Conservation (phyloP, 192 early-diverging fungal species). For the Backusella parvicylindrica region DNA sequence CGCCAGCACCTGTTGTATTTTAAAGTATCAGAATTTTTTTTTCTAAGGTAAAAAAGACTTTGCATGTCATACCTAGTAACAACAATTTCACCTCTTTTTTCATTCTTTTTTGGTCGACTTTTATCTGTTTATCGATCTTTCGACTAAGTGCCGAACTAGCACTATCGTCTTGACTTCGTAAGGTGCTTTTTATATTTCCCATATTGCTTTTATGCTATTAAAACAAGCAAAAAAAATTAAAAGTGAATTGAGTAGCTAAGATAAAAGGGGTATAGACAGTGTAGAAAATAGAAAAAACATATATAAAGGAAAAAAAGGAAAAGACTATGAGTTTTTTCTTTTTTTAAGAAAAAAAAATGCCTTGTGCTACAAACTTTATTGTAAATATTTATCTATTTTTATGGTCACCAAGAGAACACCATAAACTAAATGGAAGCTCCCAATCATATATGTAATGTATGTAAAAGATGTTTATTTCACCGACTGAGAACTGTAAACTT, state of each 20-base stretch:
- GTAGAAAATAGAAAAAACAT: not conserved
- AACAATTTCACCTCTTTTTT: slow-evolving; percentile 37
- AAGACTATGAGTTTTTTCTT: not conserved
- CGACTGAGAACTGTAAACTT: not conserved
- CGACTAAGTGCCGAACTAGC: slow-evolving; percentile 6
- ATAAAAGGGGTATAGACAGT: not conserved
- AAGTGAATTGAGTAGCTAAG: not conserved
- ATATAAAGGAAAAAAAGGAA: not conserved
- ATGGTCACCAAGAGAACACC: not conserved
- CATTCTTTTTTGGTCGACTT: slow-evolving; percentile 30
- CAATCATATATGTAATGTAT: not conserved
- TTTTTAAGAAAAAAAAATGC: not conserved
- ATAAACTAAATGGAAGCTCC: not conserved
- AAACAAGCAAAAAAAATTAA: not conserved
- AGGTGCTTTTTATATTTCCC: slow-evolving; percentile 11
- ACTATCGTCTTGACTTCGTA: not conserved
- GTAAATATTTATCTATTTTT: not conserved
- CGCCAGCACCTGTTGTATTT: slow-evolving; percentile 47
- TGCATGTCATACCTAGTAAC: slow-evolving; percentile 21
- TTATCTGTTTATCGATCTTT: slow-evolving; percentile 31
- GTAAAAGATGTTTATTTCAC: not conserved
- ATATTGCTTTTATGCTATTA: not conserved
- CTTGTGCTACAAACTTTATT: not conserved
- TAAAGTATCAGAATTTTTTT: not conserved
- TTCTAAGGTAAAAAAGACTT: not conserved